Evolutionary conservation across 140 eudicot genomes (phyloP).

Genomic region (Cichorium intybus): DNA sequence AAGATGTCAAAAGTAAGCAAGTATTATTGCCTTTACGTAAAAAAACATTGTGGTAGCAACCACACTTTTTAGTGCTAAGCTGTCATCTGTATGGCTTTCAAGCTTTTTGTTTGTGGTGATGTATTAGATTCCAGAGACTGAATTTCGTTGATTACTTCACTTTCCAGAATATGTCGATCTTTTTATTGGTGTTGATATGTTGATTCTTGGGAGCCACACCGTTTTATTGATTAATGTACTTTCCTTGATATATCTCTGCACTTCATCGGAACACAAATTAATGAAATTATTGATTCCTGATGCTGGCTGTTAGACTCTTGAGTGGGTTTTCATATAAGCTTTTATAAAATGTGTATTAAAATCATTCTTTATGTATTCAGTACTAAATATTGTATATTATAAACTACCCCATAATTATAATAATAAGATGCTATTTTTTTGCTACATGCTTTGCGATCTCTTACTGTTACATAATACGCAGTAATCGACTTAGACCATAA

Average conservation of each 20-base stretch:
- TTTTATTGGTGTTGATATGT: conserved; percentile 28
- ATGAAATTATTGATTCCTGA: conserved; percentile 8
- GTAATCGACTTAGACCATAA: conserved; percentile 24
- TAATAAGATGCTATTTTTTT: conserved; percentile 21
- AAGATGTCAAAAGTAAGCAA: conserved; percentile 29
- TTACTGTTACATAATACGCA: conserved; percentile 34
- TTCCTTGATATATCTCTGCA: neutral
- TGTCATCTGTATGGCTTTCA: conserved; percentile 26
- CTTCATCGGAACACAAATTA: neutral
- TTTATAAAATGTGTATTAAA: neutral
- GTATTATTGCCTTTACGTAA: conserved; percentile 38
- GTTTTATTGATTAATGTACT: conserved; percentile 5
- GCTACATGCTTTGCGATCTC: conserved; percentile 29
- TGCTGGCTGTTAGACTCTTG: neutral
- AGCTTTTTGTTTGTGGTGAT: conserved; percentile 31
- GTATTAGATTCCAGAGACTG: conserved; percentile 7
- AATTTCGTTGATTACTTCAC: conserved; percentile 19
- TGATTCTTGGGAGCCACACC: conserved; percentile 17
- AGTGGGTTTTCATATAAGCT: neutral
- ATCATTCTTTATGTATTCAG: neutral
- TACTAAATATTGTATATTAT: neutral
- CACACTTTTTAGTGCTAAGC: conserved; percentile 25
- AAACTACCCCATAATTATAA: conserved; percentile 27
- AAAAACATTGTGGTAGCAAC: conserved; percentile 27
- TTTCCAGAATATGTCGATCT: conserved; percentile 16